phyloP scores from a whole-genome alignment of 768 basidiomycete species.

The Lactarius deliciosus region DNA sequence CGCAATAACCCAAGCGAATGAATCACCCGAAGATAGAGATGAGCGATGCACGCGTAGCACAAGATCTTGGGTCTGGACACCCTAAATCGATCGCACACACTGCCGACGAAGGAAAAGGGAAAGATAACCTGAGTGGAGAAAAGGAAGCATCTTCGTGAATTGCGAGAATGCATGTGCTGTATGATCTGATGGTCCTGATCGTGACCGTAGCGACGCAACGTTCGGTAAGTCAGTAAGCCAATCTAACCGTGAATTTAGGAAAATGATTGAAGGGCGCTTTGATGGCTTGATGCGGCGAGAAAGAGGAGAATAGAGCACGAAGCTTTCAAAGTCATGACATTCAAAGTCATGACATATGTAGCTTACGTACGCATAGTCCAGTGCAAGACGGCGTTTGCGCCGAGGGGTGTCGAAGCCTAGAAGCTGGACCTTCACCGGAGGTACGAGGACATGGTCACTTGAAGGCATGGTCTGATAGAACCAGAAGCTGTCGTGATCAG shows the following conservation, averaged over 20 bases:
- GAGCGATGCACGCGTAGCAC: background rate
- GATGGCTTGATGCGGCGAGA: background rate
- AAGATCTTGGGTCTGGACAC: background rate
- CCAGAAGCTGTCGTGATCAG: background rate
- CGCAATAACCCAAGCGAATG: background rate
- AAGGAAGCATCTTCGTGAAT: background rate
- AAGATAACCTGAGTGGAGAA: background rate
- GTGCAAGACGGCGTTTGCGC: background rate
- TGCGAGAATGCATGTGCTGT: background rate
- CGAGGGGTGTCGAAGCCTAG: background rate
- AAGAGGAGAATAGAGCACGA: background rate
- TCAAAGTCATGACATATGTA: background rate
- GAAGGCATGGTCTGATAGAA: background rate
- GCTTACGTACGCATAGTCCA: too few relatives aligned
- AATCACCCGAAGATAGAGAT: background rate
- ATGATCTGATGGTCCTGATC: background rate
- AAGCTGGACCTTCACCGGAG: background rate
- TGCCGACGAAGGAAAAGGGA: background rate
- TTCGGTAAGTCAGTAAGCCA: background rate
- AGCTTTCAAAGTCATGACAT: background rate
- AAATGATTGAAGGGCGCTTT: background rate
- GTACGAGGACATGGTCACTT: too few relatives aligned
- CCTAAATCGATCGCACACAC: background rate
- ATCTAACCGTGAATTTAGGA: background rate
- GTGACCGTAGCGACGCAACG: background rate